Evolutionary conservation across 2,329 filamentous ascomycete genomes (phyloP).

Genomic region (Orbilia brochopaga): DNA sequence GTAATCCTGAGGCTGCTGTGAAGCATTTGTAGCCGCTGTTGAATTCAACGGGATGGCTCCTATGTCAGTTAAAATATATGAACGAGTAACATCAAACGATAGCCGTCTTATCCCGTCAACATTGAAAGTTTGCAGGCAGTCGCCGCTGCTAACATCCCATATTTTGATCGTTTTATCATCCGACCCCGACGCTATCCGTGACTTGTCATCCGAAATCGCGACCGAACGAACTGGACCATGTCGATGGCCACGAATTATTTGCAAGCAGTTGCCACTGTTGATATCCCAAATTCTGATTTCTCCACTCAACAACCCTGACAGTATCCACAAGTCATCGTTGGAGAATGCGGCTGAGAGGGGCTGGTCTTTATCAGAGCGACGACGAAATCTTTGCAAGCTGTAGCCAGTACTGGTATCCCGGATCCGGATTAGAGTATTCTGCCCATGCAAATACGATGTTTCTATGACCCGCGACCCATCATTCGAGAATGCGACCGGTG

Average conservation of each 20-base stretch:
- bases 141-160: background rate
- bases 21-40: background rate
- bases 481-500: too few relatives aligned
- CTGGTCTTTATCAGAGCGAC: background rate
- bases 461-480: too few relatives aligned
- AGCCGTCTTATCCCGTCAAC: background rate
- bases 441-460: too few relatives aligned
- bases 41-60: background rate
- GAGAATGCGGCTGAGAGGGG: background rate
- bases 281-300: background rate
- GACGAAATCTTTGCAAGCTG: background rate
- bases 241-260: background rate
- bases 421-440: too few relatives aligned
- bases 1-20: constrained; percentile 12
- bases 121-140: background rate
- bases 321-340: background rate
- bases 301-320: background rate
- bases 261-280: constrained; percentile 2
- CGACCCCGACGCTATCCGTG: background rate
- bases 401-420: background rate
- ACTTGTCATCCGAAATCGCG: background rate
- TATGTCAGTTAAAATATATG: constrained; percentile 1
- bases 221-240: background rate
- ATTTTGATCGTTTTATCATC: background rate
- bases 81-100: background rate